A percentile compares a stretch with the other conserved stretches of the same genome.
phyloP scores from a whole-genome alignment of 768 basidiomycete species.

The Russula foetens region DNA sequence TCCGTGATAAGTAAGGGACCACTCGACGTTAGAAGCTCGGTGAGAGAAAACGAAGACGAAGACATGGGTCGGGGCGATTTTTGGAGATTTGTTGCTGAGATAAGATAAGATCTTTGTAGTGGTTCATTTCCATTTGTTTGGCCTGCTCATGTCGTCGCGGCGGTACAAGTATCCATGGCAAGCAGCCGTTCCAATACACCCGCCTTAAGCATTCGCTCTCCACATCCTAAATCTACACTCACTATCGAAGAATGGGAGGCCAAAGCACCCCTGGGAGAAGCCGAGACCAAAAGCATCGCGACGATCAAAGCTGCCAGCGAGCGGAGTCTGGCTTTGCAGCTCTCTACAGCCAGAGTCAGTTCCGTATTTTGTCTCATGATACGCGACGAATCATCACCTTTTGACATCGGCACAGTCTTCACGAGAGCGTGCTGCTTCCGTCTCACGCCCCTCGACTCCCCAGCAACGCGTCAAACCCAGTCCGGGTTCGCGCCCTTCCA shows the following conservation, averaged over 20 bases:
- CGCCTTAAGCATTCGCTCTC: conserved; percentile 19
- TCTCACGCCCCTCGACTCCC: conserved; percentile 43
- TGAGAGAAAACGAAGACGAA: conserved; percentile 42
- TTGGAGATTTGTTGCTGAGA: no score
- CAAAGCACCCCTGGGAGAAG: conserved; percentile 65
- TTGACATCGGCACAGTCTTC: conserved; percentile 30
- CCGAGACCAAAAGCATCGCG: conserved; percentile 57
- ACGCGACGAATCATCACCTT: neutral
- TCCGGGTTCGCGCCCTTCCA: conserved; percentile 25
- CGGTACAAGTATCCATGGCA: conserved; percentile 14
- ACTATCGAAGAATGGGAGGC: conserved; percentile 90
- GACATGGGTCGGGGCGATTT: no score
- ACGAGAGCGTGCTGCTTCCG: conserved; percentile 31
- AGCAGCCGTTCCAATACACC: conserved; percentile 18
- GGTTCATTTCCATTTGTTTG: neutral
- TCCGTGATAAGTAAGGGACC: conserved; percentile 61
- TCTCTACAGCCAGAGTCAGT: conserved; percentile 56
- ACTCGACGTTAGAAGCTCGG: conserved; percentile 38
- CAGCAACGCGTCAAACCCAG: conserved; percentile 20
- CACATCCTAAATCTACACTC: conserved; percentile 39
- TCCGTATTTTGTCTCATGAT: no score
- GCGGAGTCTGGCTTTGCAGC: conserved; percentile 42
- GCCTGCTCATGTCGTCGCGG: neutral
- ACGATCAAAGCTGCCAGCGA: conserved; percentile 55
- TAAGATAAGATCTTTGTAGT: conserved; percentile 3